These are phyloP conservation scores for Monosporascus sp. DNA, from an alignment of 2,329 filamentous ascomycete species.

Conservation along the genomic window DNA sequence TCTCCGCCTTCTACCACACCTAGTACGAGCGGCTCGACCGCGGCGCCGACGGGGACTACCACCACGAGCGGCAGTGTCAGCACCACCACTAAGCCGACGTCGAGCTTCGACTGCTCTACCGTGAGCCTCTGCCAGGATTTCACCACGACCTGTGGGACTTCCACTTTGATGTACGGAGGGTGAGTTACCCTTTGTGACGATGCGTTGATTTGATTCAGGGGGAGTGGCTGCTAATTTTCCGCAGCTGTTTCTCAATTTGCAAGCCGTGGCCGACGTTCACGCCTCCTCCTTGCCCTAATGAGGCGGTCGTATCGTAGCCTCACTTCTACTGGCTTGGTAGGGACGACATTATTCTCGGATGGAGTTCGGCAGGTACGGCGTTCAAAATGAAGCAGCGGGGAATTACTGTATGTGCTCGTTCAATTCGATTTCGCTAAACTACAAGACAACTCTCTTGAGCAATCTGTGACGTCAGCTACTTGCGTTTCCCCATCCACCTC, in stretches of 20 bases:
- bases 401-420: too few relatives aligned
- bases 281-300: not conserved
- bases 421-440: too few relatives aligned
- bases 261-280: constrained; percentile 3
- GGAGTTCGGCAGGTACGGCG: too few relatives aligned
- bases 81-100: constrained; percentile 2
- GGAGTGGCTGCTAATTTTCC: not conserved
- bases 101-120: constrained; percentile 11
- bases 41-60: constrained; percentile 1
- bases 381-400: too few relatives aligned
- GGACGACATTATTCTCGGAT: too few relatives aligned
- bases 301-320: too few relatives aligned
- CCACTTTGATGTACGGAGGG: constrained; percentile 15
- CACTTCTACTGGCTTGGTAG: too few relatives aligned
- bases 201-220: not conserved
- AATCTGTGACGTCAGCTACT: too few relatives aligned
- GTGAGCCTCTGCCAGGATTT: constrained; percentile 18
- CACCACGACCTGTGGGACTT: constrained; percentile 19
- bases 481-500: too few relatives aligned
- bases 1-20: not conserved
- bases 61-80: not conserved
- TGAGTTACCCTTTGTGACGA: constrained; percentile 1
- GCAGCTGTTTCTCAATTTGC: not conserved
- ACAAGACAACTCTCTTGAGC: too few relatives aligned
- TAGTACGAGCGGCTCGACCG: not conserved